Evolutionary conservation across 2,329 filamentous ascomycete species (phyloP).

Genomic region (Fusarium duplospermum): DNA sequence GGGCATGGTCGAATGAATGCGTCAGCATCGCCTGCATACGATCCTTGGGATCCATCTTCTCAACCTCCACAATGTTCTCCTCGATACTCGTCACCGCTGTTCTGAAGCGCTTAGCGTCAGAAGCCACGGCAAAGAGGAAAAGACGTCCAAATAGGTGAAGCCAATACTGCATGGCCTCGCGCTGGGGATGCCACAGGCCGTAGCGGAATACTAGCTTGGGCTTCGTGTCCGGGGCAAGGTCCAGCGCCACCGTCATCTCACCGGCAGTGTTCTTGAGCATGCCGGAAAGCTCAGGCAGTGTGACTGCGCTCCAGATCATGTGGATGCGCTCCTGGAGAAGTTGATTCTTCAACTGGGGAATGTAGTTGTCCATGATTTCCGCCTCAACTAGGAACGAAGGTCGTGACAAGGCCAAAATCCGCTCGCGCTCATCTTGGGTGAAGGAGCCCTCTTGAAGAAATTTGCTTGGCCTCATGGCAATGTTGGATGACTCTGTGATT

Average conservation of each 20-base stretch:
- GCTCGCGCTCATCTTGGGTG: background rate
- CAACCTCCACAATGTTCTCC: background rate
- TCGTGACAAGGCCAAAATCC: slow-evolving; percentile 4
- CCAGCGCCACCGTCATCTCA: slow-evolving; percentile 18
- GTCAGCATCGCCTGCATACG: slow-evolving; percentile 20
- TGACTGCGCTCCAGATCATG: slow-evolving; percentile 21
- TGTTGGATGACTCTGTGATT: slow-evolving; percentile 13
- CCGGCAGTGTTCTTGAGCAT: slow-evolving; percentile 7
- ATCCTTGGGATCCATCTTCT: slow-evolving; percentile 10
- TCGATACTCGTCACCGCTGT: background rate
- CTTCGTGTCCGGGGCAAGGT: background rate
- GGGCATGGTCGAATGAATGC: slow-evolving; percentile 8
- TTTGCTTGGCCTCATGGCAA: slow-evolving; percentile 9
- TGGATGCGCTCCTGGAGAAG: slow-evolving; percentile 27
- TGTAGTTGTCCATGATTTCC: slow-evolving; percentile 7
- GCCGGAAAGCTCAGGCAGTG: slow-evolving; percentile 12
- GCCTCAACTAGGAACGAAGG: background rate
- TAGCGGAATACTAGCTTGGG: slow-evolving; percentile 25
- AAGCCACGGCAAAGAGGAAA: slow-evolving; percentile 15
- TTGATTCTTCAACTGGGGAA: slow-evolving; percentile 13
- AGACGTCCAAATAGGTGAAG: slow-evolving; percentile 24
- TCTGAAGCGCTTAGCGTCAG: slow-evolving; percentile 6
- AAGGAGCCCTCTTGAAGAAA: background rate
- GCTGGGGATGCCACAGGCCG: slow-evolving; percentile 25
- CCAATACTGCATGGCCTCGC: slow-evolving; percentile 27